Conservation (phyloP, 2,329 filamentous ascomycete species). For the Trichoderma afroharzianum region DNA sequence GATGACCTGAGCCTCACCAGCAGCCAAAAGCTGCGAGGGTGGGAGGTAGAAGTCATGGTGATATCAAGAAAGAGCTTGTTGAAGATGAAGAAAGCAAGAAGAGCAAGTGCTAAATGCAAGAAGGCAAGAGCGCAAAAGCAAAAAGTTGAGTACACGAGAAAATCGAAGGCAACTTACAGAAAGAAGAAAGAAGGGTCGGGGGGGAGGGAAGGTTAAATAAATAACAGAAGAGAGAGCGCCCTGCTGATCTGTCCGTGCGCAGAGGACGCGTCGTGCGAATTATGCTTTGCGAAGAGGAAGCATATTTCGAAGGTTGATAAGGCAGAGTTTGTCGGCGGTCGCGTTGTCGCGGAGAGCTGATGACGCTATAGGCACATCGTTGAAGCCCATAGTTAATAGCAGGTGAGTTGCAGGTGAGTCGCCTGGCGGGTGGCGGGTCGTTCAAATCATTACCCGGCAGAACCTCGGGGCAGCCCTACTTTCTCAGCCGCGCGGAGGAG, state of each 20-base stretch:
- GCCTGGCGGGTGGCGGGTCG: not conserved
- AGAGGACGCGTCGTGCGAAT: not conserved
- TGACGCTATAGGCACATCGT: not conserved
- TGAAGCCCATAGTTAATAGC: not conserved
- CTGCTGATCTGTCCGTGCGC: not conserved
- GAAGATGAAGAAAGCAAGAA: no score
- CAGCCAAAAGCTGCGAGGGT: not conserved
- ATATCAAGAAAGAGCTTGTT: not conserved
- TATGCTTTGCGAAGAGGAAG: not conserved
- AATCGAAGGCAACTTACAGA: not conserved
- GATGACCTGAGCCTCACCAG: not conserved
- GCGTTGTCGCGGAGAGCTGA: not conserved
- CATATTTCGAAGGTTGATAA: not conserved
- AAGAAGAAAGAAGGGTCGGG: not conserved
- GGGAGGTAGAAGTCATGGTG: not conserved
- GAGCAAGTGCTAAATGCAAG: no score
- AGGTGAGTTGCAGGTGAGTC: not conserved
- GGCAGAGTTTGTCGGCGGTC: not conserved
- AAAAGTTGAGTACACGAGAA: no score
- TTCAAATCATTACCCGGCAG: conserved; percentile 4
- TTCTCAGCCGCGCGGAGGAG: not conserved
- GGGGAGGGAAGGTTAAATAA: not conserved
- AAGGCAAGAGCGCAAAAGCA: not conserved
- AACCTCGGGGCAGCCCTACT: not conserved
- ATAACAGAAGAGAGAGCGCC: not conserved